Conservation (phyloP, 108 stramenopile species). For the Cylindrotheca fusiformis region DNA sequence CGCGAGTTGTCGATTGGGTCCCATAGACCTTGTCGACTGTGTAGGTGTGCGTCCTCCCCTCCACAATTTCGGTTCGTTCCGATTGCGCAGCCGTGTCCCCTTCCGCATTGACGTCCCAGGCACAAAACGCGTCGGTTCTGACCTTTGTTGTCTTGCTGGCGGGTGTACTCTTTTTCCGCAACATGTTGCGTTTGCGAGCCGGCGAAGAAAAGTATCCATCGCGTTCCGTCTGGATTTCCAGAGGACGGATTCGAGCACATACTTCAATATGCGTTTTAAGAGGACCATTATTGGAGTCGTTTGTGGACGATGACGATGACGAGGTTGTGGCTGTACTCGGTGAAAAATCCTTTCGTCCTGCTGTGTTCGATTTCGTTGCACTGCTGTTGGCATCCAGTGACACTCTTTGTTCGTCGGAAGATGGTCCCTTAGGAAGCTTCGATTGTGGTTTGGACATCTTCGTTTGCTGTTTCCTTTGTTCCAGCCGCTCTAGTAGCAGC, state of each 20-base stretch:
- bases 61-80: slow-evolving; percentile 19
- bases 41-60: slow-evolving; percentile 52
- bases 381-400: too few relatives aligned
- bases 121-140: slow-evolving; percentile 3
- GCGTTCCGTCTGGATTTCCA: slow-evolving; percentile 9
- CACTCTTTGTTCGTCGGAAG: too few relatives aligned
- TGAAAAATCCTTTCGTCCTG: slow-evolving; percentile 3
- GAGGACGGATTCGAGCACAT: slow-evolving; percentile 46
- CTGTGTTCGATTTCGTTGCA: too few relatives aligned
- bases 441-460: too few relatives aligned
- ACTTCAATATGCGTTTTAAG: slow-evolving; percentile 45
- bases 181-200: background rate
- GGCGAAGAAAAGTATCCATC: slow-evolving; percentile 6
- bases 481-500: too few relatives aligned
- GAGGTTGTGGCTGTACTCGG: slow-evolving; percentile 1
- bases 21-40: slow-evolving; percentile 67
- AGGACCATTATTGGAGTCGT: background rate
- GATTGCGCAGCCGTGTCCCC: slow-evolving; percentile 42
- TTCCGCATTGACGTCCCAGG: slow-evolving; percentile 42
- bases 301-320: background rate
- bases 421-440: too few relatives aligned
- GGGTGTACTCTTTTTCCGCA: background rate
- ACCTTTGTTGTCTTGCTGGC: background rate
- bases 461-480: too few relatives aligned
- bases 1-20: slow-evolving; percentile 30